Percentiles rank a stretch among this genome's conserved stretches.
Conservation (phyloP, 352 stramenopile genomes). For the Globisporangium paddicum region DNA sequence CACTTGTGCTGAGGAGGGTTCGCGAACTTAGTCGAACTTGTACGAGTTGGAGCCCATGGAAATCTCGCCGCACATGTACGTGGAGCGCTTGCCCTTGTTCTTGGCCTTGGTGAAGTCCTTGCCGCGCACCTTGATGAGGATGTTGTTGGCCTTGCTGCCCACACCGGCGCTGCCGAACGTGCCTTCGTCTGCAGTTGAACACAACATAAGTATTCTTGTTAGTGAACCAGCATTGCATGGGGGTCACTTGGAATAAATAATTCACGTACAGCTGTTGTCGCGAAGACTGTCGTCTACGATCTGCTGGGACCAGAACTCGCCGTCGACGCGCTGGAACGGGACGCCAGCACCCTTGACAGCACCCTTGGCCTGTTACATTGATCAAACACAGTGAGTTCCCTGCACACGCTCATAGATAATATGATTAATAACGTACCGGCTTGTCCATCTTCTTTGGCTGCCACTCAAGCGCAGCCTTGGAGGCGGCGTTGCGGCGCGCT, state of each 20-base stretch:
- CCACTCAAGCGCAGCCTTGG: conserved; percentile 89
- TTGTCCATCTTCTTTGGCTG: conserved; percentile 88
- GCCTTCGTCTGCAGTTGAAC: conserved; percentile 73
- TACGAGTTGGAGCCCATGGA: conserved; percentile 92
- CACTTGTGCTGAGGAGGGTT: neutral
- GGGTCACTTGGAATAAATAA: neutral
- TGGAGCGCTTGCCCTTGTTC: conserved; percentile 99
- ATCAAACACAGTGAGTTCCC: neutral
- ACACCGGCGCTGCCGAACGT: conserved; percentile 96
- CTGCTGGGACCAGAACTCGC: conserved; percentile 92
- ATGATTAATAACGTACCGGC: conserved; percentile 15
- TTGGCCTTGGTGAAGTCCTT: conserved; percentile 99
- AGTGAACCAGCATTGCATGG: neutral
- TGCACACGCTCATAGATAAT: neutral
- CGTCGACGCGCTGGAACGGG: conserved; percentile 98
- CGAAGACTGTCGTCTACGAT: conserved; percentile 92
- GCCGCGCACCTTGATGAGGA: conserved; percentile 96
- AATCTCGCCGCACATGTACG: conserved; percentile 94
- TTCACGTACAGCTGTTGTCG: conserved; percentile 94
- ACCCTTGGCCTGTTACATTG: conserved; percentile 20
- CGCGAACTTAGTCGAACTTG: conserved; percentile 79
- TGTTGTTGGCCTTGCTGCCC: conserved; percentile 96
- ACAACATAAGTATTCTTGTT: neutral
- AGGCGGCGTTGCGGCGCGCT: conserved; percentile 59
- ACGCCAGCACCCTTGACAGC: conserved; percentile 81